Percentiles rank a stretch among this genome's conserved stretches.
phyloP scores from a whole-genome alignment of 2,329 filamentous ascomycete genomes.

The Pyricularia grisea region DNA sequence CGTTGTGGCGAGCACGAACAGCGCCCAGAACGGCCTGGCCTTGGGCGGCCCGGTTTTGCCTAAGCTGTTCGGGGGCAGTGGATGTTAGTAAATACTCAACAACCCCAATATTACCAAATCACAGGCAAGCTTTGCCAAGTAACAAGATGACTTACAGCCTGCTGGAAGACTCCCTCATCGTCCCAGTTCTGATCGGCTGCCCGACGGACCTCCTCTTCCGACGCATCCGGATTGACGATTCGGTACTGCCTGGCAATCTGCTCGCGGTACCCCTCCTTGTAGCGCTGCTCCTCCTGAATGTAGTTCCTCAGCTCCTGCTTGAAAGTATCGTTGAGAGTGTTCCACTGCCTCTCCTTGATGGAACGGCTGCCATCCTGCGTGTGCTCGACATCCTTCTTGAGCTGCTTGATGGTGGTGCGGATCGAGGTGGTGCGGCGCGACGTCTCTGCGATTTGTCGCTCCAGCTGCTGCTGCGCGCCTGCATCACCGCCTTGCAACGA shows the following conservation, averaged over 20 bases:
- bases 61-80: constrained; percentile 42
- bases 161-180: constrained; percentile 73
- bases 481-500: constrained; percentile 55
- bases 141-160: constrained; percentile 49
- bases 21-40: constrained; percentile 66
- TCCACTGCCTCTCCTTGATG: constrained; percentile 62
- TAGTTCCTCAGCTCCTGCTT: constrained; percentile 63
- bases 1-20: constrained; percentile 74
- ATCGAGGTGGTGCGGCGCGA: constrained; percentile 66
- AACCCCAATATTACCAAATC: background rate
- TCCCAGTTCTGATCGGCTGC: constrained; percentile 65
- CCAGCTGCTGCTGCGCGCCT: constrained; percentile 45
- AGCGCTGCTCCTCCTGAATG: constrained; percentile 60
- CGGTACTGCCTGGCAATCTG: constrained; percentile 73
- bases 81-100: background rate
- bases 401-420: constrained; percentile 67
- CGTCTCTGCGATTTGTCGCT: constrained; percentile 59
- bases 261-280: constrained; percentile 62
- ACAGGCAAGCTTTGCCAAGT: background rate
- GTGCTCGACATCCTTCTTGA: constrained; percentile 61
- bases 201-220: constrained; percentile 60
- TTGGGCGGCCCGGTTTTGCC: constrained; percentile 64
- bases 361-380: constrained; percentile 47
- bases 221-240: constrained; percentile 75
- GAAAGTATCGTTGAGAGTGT: constrained; percentile 62